Conservation (phyloP, 1,139 yeast species). For the Candida freyschussii region DNA sequence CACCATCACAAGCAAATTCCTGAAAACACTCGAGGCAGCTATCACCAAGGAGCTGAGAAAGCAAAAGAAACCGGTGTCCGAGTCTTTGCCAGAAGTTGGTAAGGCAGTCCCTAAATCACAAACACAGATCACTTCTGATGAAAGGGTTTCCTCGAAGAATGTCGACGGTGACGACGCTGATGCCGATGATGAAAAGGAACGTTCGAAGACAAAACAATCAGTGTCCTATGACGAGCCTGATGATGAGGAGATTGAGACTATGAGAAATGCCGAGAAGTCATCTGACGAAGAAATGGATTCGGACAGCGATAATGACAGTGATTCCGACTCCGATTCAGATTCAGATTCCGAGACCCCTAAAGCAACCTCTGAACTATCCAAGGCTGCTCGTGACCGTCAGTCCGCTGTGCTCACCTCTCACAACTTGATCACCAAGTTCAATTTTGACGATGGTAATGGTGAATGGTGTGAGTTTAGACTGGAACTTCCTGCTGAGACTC, state of each 20-base stretch:
- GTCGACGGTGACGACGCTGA: slow-evolving; percentile 51
- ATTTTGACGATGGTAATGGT: slow-evolving; percentile 85
- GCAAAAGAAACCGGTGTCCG: slow-evolving; percentile 53
- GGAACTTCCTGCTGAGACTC: slow-evolving; percentile 79
- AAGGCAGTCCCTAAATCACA: slow-evolving; percentile 60
- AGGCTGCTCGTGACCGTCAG: slow-evolving; percentile 78
- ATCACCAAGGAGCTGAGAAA: slow-evolving; percentile 80
- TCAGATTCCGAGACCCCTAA: slow-evolving; percentile 23
- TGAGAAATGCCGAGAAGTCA: slow-evolving; percentile 75
- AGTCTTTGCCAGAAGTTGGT: slow-evolving; percentile 61
- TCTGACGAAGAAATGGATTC: slow-evolving; percentile 52
- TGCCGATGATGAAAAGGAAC: slow-evolving; percentile 63
- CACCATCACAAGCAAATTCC: slow-evolving; percentile 61
- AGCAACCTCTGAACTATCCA: slow-evolving; percentile 38
- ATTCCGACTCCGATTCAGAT: slow-evolving; percentile 33
- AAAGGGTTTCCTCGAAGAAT: slow-evolving; percentile 30
- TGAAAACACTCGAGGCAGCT: slow-evolving; percentile 63
- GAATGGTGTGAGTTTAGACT: slow-evolving; percentile 90
- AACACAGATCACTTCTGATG: slow-evolving; percentile 40
- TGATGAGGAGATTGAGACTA: slow-evolving; percentile 84
- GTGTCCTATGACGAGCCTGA: slow-evolving; percentile 94
- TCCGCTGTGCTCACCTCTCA: slow-evolving; percentile 71
- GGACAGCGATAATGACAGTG: slow-evolving; percentile 33
- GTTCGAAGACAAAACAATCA: slow-evolving; percentile 68
- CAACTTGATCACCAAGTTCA: slow-evolving; percentile 68